Evolutionary conservation across 352 stramenopile species (phyloP).

Genomic region (Phytophthora hibernalis): DNA sequence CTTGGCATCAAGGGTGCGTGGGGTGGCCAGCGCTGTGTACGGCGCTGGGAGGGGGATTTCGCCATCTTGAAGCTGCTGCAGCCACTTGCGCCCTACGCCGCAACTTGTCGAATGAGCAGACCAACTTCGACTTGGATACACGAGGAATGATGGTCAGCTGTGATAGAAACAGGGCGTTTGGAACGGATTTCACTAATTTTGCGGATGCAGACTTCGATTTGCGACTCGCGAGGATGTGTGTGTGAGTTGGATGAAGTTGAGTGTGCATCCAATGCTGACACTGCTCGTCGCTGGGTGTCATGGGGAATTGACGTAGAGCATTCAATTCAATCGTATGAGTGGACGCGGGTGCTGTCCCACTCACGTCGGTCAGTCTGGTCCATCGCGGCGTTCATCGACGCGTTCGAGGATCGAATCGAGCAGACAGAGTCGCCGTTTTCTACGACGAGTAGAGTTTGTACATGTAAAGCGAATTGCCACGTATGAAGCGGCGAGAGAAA

Average conservation of each 20-base stretch:
- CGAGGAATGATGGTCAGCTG: slow-evolving; percentile 8
- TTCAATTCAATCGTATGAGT: neutral
- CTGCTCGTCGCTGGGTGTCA: neutral
- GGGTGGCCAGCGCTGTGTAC: neutral
- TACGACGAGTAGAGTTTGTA: too few relatives aligned
- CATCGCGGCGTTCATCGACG: neutral
- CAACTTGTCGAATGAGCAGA: slow-evolving; percentile 10
- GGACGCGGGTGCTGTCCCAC: neutral
- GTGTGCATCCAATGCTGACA: neutral
- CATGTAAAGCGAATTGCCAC: too few relatives aligned
- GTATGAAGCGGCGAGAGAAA: too few relatives aligned
- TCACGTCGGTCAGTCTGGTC: neutral
- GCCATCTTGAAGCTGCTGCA: slow-evolving; percentile 6
- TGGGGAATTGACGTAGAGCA: neutral
- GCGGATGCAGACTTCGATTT: neutral
- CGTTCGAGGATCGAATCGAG: neutral
- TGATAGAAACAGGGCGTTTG: neutral
- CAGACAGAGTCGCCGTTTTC: too few relatives aligned
- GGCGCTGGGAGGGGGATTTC: neutral
- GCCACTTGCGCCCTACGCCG: slow-evolving; percentile 3
- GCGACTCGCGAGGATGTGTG: neutral
- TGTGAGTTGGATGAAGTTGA: neutral
- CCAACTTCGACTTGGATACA: neutral
- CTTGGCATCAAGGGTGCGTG: neutral
- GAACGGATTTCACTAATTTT: slow-evolving; percentile 13